Conservation (phyloP, 306 rosid genomes). For the Malus sylvestris region DNA sequence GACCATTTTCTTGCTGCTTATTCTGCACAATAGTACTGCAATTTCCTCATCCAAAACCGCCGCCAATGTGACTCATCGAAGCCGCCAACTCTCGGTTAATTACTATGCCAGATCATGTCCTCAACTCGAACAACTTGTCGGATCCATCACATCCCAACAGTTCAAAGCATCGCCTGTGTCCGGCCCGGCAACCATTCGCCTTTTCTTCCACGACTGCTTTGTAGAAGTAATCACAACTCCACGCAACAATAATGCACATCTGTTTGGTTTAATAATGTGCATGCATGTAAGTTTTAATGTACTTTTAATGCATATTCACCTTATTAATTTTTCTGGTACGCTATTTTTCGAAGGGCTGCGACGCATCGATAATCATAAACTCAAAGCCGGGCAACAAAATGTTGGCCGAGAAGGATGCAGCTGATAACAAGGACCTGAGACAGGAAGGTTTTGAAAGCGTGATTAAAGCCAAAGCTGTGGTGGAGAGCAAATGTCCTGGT, state of each 20-base stretch:
- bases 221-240: conserved; percentile 52
- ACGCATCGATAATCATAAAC: conserved; percentile 64
- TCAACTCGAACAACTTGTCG: conserved; percentile 58
- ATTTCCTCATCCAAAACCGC: conserved; percentile 16
- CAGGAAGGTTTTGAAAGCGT: conserved; percentile 62
- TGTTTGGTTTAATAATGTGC: conserved; percentile 5
- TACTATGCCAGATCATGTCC: conserved; percentile 83
- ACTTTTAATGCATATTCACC: neutral
- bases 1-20: conserved; percentile 25
- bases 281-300: conserved; percentile 2
- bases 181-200: conserved; percentile 86
- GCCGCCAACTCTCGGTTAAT: conserved; percentile 44
- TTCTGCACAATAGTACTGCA: conserved; percentile 7
- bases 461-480: conserved; percentile 66
- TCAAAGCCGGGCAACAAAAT: conserved; percentile 50
- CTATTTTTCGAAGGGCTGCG: conserved; percentile 64
- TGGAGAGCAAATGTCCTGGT: conserved; percentile 79
- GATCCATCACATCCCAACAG: conserved; percentile 62
- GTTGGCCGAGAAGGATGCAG: conserved; percentile 75
- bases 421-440: conserved; percentile 60
- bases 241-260: neutral
- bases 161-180: conserved; percentile 79
- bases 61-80: conserved; percentile 16
- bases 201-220: conserved; percentile 91
- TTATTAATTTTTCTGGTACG: neutral